Evolutionary conservation across 495 filamentous ascomycete species (phyloP).

Genomic region (Margaritispora aquatica): DNA sequence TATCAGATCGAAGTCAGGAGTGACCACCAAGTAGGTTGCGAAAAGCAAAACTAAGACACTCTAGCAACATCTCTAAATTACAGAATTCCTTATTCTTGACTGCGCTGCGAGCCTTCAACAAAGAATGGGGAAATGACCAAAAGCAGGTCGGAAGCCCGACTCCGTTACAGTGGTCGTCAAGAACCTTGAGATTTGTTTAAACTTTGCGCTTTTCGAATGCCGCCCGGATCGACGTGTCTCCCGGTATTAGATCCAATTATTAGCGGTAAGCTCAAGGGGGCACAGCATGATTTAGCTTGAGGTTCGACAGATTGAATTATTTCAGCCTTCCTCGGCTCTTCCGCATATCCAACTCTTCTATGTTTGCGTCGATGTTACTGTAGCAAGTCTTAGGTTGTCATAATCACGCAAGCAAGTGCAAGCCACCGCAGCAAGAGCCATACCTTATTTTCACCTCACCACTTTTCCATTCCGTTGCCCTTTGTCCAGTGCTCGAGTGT

Average conservation of each 20-base stretch:
- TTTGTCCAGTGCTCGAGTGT: too few species aligned
- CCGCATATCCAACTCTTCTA: background rate
- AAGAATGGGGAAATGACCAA: too few species aligned
- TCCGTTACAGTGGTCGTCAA: background rate
- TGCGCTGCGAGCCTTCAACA: too few species aligned
- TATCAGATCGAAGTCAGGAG: too few species aligned
- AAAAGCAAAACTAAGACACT: too few species aligned
- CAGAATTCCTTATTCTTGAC: too few species aligned
- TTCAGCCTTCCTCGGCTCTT: background rate
- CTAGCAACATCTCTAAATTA: too few species aligned
- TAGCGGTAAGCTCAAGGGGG: background rate
- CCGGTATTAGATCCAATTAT: constrained; percentile 7
- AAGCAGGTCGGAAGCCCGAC: too few species aligned
- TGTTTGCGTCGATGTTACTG: background rate
- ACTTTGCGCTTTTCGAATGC: constrained; percentile 1
- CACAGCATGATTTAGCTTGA: background rate
- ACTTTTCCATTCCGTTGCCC: too few species aligned
- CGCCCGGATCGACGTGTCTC: constrained; percentile 12
- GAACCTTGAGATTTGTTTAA: background rate
- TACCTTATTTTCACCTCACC: constrained; percentile 25
- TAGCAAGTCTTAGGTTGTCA: background rate
- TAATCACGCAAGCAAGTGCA: background rate
- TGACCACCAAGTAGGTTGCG: too few species aligned
- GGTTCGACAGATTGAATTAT: too few species aligned
- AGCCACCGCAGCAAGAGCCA: constrained; percentile 8